These are phyloP conservation scores for Strobilomyces confusus DNA, from an alignment of 768 basidiomycete genomes.

Conservation along the genomic window DNA sequence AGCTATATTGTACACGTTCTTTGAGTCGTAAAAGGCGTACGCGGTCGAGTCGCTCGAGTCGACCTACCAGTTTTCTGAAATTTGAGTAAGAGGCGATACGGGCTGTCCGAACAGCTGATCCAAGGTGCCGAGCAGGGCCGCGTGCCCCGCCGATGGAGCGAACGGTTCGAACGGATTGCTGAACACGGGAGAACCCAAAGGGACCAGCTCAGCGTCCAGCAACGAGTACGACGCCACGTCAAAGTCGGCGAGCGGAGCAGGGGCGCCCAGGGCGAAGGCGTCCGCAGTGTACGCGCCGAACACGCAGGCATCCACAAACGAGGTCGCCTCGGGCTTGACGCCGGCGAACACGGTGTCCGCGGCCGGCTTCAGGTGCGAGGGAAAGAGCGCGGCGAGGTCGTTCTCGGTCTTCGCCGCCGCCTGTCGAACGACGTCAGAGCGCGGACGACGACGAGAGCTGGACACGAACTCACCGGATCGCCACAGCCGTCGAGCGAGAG, in stretches of 20 bases:
- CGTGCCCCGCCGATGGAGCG: background rate
- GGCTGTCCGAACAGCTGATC: constrained; percentile 32
- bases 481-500: constrained; percentile 27
- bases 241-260: constrained; percentile 9
- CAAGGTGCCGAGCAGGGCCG: constrained; percentile 18
- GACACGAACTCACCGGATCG: constrained; percentile 17
- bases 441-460: background rate
- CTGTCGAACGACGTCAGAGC: constrained; percentile 16
- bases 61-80: constrained; percentile 16
- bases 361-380: constrained; percentile 22
- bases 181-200: constrained; percentile 29
- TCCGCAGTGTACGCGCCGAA: constrained; percentile 15
- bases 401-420: background rate
- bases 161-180: constrained; percentile 27
- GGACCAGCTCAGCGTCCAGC: constrained; percentile 4
- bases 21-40: background rate
- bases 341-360: constrained; percentile 23
- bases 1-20: constrained; percentile 2
- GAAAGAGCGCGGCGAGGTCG: constrained; percentile 6
- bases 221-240: constrained; percentile 8
- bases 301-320: constrained; percentile 27
- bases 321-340: constrained; percentile 29
- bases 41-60: background rate
- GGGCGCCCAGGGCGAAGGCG: background rate
- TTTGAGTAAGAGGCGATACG: constrained; percentile 21